Conservation (phyloP, 129 eudicot genomes). For the Kitagawia praeruptora region DNA sequence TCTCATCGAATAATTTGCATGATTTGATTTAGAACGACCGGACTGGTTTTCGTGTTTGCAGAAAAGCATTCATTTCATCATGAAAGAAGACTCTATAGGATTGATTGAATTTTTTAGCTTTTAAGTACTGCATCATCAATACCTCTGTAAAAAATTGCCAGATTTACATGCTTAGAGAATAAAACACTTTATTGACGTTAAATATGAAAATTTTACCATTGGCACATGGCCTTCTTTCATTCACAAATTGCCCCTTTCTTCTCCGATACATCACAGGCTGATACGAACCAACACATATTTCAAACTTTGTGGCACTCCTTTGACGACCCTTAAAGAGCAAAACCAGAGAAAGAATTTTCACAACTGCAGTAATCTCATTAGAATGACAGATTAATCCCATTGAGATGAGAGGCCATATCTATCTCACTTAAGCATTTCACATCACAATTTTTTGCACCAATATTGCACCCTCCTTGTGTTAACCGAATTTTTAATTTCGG, state of each 20-base stretch:
- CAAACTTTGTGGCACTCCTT: not conserved
- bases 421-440: not conserved
- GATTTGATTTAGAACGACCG: no score
- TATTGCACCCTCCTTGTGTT: not conserved
- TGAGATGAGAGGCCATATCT: slow-evolving; percentile 1
- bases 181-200: no score
- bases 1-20: no score
- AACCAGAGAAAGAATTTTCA: not conserved
- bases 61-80: no score
- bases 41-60: no score
- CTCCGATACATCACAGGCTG: not conserved
- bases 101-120: no score
- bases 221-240: not conserved
- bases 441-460: slow-evolving; percentile 3
- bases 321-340: not conserved
- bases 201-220: not conserved
- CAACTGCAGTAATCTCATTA: not conserved
- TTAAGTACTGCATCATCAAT: no score
- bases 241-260: not conserved
- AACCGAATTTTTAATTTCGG: slow-evolving; percentile 8
- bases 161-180: no score
- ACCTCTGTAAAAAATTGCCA: no score
- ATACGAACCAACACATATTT: not conserved
- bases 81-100: no score
- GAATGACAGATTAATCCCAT: not conserved